Conservation (phyloP, 352 stramenopile species). For the Aphanomyces astaci region DNA sequence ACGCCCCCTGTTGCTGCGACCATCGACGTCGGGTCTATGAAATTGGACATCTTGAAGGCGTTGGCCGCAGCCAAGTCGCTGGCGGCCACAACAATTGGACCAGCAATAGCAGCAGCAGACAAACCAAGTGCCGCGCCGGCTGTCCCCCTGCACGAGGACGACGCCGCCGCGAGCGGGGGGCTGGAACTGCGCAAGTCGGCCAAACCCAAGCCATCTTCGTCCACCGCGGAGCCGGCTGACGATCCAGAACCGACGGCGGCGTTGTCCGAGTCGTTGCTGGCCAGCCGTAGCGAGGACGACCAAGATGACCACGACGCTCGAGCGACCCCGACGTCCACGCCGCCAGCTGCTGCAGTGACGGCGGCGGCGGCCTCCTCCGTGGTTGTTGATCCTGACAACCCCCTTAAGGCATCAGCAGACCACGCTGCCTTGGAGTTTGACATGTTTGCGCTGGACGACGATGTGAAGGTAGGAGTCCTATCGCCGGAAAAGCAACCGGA, state of each 20-base stretch:
- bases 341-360: background rate
- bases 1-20: background rate
- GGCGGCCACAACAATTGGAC: slow-evolving; percentile 22
- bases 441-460: slow-evolving; percentile 78
- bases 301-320: slow-evolving; percentile 24
- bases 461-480: slow-evolving; percentile 29
- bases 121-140: background rate
- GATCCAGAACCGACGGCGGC: too few species aligned
- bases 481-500: slow-evolving; percentile 24
- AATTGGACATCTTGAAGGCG: slow-evolving; percentile 71
- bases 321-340: background rate
- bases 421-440: slow-evolving; percentile 66
- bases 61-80: slow-evolving; percentile 63
- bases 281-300: background rate
- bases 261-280: too few species aligned
- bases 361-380: background rate
- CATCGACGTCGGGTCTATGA: slow-evolving; percentile 67
- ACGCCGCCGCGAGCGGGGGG: background rate
- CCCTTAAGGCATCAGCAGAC: too few species aligned
- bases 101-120: slow-evolving; percentile 2
- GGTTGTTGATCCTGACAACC: too few species aligned
- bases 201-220: slow-evolving; percentile 1
- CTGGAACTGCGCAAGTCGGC: slow-evolving; percentile 14
- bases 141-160: too few species aligned
- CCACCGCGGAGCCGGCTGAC: background rate